Evolutionary conservation across 257 asterid genomes (phyloP), one percentile per base, ranked within the genome.

Genomic region (Lycium ferocissimum): DNA sequence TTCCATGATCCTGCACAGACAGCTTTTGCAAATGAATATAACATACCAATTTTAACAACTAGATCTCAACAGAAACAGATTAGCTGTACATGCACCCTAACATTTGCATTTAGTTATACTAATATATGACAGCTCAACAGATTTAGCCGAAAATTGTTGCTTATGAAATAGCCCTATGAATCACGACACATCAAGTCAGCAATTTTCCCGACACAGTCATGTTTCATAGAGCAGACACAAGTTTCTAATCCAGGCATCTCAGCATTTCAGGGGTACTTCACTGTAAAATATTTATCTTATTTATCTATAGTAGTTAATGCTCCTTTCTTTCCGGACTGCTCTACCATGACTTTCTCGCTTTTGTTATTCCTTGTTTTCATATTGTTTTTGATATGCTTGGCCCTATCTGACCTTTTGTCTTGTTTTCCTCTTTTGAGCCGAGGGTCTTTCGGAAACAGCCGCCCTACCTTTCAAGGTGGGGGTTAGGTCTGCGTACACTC

Each of bases 221-320:
- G 63, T 76, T 51, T 51, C 81, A 76, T 51, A 76, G 18, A 76
- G 43, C 62, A 76, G n/a, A 76, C 43, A 51, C 4, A 72, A 72
- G 57, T 45, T 37, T 45, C 58, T 72, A 72, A 45, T 9, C 80
- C 9, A 76, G 45, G 47, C 63, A 7, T 53, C 82, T 76, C 65
- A 76, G 63, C 63, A 33, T 53, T 76, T 76, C 82, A 22, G n/a
- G 81, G 45, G 20, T 75, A 76, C 82, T 51, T 53, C 65, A 53
- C 14, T 76, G 45, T 76, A 26, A 51, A 66, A 35, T 51, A 76
- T 76, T n/a, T n/a, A n/a, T n/a, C n/a, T n/a, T n/a, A n/a, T n/a
- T n/a, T n/a, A n/a, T n/a, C n/a, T n/a, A n/a, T n/a, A n/a, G n/a
- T n/a, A n/a, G n/a, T n/a, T n/a, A n/a, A n/a, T n/a, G n/a, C n/a